Evolutionary conservation across 192 early-diverging fungal genomes (phyloP).

Genomic region (Backusella circina): DNA sequence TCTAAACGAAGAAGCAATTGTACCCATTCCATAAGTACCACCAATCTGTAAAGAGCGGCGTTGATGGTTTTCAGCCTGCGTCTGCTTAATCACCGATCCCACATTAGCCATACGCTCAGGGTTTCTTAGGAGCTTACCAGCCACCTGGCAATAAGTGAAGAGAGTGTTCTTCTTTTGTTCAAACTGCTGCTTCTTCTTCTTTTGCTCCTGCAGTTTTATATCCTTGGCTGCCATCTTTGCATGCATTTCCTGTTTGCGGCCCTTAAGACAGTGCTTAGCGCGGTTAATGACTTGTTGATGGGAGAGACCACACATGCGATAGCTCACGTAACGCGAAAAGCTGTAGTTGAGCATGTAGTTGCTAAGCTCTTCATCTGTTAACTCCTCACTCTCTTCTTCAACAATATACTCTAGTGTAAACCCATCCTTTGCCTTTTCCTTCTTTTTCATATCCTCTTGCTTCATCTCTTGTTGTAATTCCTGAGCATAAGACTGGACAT

Average conservation of each 20-base stretch:
- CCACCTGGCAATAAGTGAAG: background rate
- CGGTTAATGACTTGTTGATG: constrained; percentile 8
- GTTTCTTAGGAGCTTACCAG: background rate
- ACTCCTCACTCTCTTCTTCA: background rate
- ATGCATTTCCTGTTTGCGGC: background rate
- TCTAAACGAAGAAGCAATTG: background rate
- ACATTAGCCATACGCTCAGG: constrained; percentile 9
- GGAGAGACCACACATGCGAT: constrained; percentile 7
- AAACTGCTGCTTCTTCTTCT: background rate
- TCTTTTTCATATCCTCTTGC: background rate
- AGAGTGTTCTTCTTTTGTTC: background rate
- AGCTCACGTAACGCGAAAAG: background rate
- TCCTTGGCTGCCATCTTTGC: background rate
- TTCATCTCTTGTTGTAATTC: background rate
- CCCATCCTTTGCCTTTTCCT: background rate
- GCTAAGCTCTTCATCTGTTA: background rate
- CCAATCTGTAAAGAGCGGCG: background rate
- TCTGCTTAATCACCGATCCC: background rate
- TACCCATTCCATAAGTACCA: background rate
- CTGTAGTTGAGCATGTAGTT: background rate
- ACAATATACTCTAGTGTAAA: background rate
- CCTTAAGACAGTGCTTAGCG: background rate
- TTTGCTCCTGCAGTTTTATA: background rate
- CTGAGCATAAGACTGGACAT: background rate
- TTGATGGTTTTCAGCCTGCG: background rate